Evolutionary conservation across 140 eudicot species (phyloP), one percentile per base, ranked within the genome.

Genomic region (Oenanthe javanica): DNA sequence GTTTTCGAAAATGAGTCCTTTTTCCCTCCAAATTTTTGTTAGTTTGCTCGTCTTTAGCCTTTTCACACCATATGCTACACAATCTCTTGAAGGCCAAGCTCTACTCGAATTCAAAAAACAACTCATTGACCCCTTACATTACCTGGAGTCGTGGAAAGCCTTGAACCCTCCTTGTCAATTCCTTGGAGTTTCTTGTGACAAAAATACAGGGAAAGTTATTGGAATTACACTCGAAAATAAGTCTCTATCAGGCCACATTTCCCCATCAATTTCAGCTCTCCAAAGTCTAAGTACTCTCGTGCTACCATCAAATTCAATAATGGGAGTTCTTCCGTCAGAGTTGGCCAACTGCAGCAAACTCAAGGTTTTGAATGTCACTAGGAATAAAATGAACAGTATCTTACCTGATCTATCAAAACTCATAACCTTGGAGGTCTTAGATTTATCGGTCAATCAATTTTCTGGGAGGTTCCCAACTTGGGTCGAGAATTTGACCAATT

Each of bases 331-430:
- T 43, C 99, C 99, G 3, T 27, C 81, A 21, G 80, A 85, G 9
- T 78, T 95, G 21, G 86, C 31, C 48, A 81, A 84, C 21, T 90
- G 93, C 64, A 77, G 25, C 61, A 87, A 81, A 78, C 97, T 95
- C 78, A 86, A 81, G 83, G 86, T 89, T 66, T 81, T 95, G 86
- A 95, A 95, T 82, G 87, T 95, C 66, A 83, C 86, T 1, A 77
- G 77, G 7, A 95, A 95, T 82, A 82, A 79, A 8, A 59, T 94
- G 87, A 89, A 86, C 40, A 97, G 97, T 14, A 87, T 45, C 31
- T 43, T 95, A 40, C 97, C 97, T 47, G 93, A 95, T 79, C 82
- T 92, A 73, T 95, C 97, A 14, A 84, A 49, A 36, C 81, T 95
- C 51, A 72, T 1, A 2, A 86, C 80, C 31, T 70, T 95, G 81